Percentiles rank a stretch among this genome's conserved stretches.
phyloP scores from a whole-genome alignment of 768 basidiomycete species.

The Panus rudis region DNA sequence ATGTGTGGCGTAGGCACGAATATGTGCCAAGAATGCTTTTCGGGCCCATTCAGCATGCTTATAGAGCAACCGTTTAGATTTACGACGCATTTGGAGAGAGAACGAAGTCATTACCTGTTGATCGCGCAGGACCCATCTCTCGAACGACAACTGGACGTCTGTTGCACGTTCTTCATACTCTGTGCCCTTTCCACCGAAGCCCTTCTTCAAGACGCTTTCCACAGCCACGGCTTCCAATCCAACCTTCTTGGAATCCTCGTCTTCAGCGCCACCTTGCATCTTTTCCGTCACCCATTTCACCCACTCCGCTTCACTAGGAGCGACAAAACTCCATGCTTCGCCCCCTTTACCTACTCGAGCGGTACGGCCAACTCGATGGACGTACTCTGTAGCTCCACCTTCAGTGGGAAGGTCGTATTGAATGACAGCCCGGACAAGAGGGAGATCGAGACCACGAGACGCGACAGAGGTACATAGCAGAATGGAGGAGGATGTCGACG shows the following conservation, averaged over 20 bases:
- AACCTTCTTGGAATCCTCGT: slow-evolving; percentile 10
- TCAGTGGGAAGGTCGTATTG: slow-evolving; percentile 98
- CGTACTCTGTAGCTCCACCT: slow-evolving; percentile 92
- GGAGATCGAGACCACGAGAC: slow-evolving; percentile 95
- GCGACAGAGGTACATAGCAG: slow-evolving; percentile 96
- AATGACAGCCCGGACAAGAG: slow-evolving; percentile 87
- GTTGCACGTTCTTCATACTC: slow-evolving; percentile 90
- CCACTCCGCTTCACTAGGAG: slow-evolving; percentile 85
- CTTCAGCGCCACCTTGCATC: slow-evolving; percentile 47
- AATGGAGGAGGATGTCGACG: slow-evolving; percentile 48
- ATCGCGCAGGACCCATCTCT: slow-evolving; percentile 78
- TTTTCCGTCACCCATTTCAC: slow-evolving; percentile 81
- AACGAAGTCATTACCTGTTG: slow-evolving; percentile 50
- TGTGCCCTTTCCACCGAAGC: slow-evolving; percentile 77
- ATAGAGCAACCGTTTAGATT: not conserved
- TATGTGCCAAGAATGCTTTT: slow-evolving; percentile 84
- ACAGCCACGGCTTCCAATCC: slow-evolving; percentile 52
- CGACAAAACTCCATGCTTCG: slow-evolving; percentile 90
- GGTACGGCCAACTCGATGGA: slow-evolving; percentile 94
- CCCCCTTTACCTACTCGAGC: slow-evolving; percentile 95
- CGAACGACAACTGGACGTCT: slow-evolving; percentile 91
- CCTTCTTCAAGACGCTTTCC: slow-evolving; percentile 65
- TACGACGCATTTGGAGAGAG: not conserved
- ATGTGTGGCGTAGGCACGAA: slow-evolving; percentile 96
- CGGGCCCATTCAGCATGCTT: slow-evolving; percentile 77